Evolutionary conservation across 2,329 filamentous ascomycete species (phyloP).

Genomic region (Sarocladium oryzae): DNA sequence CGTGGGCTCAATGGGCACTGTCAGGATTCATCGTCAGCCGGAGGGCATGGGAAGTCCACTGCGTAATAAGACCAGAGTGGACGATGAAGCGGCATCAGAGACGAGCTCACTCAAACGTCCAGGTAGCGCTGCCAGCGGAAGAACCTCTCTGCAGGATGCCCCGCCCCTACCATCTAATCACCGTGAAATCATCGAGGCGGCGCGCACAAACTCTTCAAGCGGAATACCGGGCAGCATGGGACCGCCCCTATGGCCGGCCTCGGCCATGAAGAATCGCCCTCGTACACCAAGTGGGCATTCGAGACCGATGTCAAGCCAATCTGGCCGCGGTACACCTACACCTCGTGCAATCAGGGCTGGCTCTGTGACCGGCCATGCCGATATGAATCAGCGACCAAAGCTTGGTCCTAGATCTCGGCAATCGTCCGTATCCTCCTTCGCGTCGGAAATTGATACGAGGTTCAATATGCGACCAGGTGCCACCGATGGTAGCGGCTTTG

Average conservation of each 20-base stretch:
- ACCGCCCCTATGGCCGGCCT: constrained; percentile 77
- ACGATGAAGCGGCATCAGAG: constrained; percentile 33
- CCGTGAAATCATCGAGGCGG: constrained; percentile 76
- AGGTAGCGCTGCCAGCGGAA: constrained; percentile 65
- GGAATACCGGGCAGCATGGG: constrained; percentile 57
- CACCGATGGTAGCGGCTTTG: constrained; percentile 52
- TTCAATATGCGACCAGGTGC: constrained; percentile 68
- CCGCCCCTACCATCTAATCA: constrained; percentile 80
- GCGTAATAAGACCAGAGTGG: constrained; percentile 29
- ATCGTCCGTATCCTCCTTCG: constrained; percentile 92
- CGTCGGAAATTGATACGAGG: constrained; percentile 82
- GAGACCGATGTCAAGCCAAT: constrained; percentile 36
- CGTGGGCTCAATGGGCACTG: constrained; percentile 31
- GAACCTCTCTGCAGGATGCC: constrained; percentile 32
- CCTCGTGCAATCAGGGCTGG: constrained; percentile 43
- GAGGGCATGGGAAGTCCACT: constrained; percentile 42
- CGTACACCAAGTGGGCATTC: constrained; percentile 50
- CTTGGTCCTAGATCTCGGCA: constrained; percentile 34
- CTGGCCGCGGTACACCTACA: constrained; percentile 51
- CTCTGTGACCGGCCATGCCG: constrained; percentile 39
- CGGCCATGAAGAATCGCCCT: constrained; percentile 54
- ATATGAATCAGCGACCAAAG: constrained; percentile 36
- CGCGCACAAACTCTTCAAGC: constrained; percentile 51
- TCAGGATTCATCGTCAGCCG: constrained; percentile 39
- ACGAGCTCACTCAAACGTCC: constrained; percentile 46